Percentiles rank a stretch among this genome's conserved stretches.
Conservation (phyloP, 768 basidiomycete genomes). For the Nidularia pulvinata region DNA sequence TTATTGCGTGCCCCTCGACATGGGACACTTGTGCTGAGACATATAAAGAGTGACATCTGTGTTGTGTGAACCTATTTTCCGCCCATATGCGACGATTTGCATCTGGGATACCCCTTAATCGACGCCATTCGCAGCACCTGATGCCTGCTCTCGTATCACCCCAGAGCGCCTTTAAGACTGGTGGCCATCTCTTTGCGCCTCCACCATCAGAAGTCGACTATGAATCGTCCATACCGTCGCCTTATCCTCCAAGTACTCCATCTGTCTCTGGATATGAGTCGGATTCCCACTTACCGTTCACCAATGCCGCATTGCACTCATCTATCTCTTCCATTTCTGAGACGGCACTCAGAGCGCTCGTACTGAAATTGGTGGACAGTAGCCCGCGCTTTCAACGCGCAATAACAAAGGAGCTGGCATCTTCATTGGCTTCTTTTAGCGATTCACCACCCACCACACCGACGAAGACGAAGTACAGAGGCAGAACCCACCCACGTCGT, state of each 20-base stretch:
- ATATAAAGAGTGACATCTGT: no score
- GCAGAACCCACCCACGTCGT: neutral
- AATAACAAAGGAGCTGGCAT: constrained; percentile 32
- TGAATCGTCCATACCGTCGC: constrained; percentile 12
- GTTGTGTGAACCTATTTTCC: no score
- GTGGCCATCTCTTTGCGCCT: neutral
- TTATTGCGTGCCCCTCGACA: no score
- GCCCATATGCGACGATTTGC: no score
- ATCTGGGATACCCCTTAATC: no score
- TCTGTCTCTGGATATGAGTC: constrained; percentile 16
- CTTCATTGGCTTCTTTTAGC: neutral
- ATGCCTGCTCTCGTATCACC: no score
- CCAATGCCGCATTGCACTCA: constrained; percentile 18
- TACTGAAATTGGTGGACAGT: constrained; percentile 32
- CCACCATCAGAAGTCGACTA: constrained; percentile 9
- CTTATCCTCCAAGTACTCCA: constrained; percentile 20
- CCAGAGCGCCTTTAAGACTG: no score
- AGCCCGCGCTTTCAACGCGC: constrained; percentile 33
- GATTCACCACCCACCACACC: neutral
- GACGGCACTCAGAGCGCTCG: constrained; percentile 31
- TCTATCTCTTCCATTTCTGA: constrained; percentile 36
- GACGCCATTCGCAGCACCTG: no score
- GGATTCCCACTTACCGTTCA: constrained; percentile 1
- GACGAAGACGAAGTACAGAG: neutral
- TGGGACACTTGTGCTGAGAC: no score